Percentiles rank a stretch among this genome's conserved stretches.
Evolutionary conservation across 805 yeast species (phyloP).

Genomic region (Hanseniaspora thailandica): DNA sequence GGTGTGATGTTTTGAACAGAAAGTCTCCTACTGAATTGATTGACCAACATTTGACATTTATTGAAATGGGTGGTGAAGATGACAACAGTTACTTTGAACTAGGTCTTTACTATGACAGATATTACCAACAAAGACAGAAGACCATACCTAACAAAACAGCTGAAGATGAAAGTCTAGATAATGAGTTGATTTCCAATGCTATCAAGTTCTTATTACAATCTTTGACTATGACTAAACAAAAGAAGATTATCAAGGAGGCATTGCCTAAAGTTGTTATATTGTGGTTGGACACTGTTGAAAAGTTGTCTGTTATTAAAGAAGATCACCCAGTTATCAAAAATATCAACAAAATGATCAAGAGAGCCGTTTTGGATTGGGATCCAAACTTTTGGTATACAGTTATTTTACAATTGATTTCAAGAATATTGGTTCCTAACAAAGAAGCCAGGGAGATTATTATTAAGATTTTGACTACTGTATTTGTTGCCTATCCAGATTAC

Average conservation of each 20-base stretch:
- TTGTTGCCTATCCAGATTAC: constrained; percentile 62
- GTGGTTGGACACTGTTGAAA: constrained; percentile 67
- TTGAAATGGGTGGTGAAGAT: constrained; percentile 45
- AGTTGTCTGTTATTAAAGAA: not conserved
- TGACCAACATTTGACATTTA: constrained; percentile 52
- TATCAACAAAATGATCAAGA: constrained; percentile 39
- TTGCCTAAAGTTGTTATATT: constrained; percentile 80
- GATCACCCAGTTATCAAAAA: constrained; percentile 32
- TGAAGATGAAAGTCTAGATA: constrained; percentile 25
- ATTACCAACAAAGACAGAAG: constrained; percentile 23
- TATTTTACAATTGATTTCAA: constrained; percentile 71
- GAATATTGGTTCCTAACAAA: constrained; percentile 54
- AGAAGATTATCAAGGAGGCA: constrained; percentile 56
- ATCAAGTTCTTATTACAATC: constrained; percentile 26
- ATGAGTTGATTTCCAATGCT: constrained; percentile 25
- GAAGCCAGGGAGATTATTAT: constrained; percentile 45
- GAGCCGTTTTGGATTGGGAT: constrained; percentile 38
- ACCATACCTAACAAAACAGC: constrained; percentile 49
- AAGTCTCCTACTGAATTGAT: constrained; percentile 64
- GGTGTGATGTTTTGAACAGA: constrained; percentile 81
- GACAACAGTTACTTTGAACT: constrained; percentile 71
- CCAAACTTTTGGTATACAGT: constrained; percentile 66
- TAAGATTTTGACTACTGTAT: constrained; percentile 45
- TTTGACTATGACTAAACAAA: constrained; percentile 34
- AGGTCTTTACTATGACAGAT: constrained; percentile 67